A percentile compares a stretch with the other conserved stretches of the same genome.
phyloP scores from a whole-genome alignment of 202 grass and related monocot species.

The Carex arenaria region DNA sequence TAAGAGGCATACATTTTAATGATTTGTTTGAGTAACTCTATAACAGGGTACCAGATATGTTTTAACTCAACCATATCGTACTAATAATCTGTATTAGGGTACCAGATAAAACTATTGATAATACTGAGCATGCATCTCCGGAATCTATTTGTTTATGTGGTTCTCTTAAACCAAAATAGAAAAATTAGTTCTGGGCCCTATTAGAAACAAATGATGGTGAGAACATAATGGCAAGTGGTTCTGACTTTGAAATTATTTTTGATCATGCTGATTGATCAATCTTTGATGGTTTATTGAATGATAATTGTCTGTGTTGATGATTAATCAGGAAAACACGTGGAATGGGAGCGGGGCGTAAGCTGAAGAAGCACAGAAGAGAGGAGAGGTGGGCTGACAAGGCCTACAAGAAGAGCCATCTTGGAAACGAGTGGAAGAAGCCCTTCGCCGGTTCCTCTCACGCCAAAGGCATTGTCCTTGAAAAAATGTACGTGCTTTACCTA shows the following conservation, averaged over 20 bases:
- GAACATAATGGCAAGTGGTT: not conserved
- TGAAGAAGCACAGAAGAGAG: constrained; percentile 56
- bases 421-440: constrained; percentile 75
- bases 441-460: constrained; percentile 67
- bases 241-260: not conserved
- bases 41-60: not conserved
- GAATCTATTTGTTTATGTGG: not conserved
- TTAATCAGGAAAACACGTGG: constrained; percentile 51
- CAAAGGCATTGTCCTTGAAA: constrained; percentile 74
- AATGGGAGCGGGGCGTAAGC: constrained; percentile 61
- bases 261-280: not conserved
- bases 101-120: not conserved
- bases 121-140: not conserved
- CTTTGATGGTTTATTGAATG: not conserved
- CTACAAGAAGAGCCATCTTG: constrained; percentile 68
- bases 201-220: not conserved
- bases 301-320: not conserved
- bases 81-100: not conserved
- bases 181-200: not conserved
- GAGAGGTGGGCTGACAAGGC: constrained; percentile 64
- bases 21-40: not conserved
- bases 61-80: not conserved
- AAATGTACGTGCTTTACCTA: constrained; percentile 33
- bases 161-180: not conserved
- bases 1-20: constrained; percentile 23